Percentiles rank a stretch among this genome's conserved stretches.
Evolutionary conservation across 169 alveolate species (phyloP).

Genomic region (Plasmodium vivax): DNA sequence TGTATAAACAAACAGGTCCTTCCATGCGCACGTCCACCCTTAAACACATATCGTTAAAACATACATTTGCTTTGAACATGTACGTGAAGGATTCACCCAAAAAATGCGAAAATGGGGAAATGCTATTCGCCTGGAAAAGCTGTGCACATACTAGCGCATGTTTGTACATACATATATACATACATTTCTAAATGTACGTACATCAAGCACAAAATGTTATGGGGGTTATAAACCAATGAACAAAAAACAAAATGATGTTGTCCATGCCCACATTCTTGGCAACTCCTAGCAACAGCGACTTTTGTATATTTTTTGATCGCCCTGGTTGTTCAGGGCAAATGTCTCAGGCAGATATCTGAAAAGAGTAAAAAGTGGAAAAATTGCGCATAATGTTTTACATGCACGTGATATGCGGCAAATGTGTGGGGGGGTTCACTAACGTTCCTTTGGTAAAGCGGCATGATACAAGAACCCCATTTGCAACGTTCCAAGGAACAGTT

Average conservation of each 20-base stretch:
- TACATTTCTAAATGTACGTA: background rate
- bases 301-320: slow-evolving; percentile 45
- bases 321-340: slow-evolving; percentile 57
- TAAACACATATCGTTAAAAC: slow-evolving; percentile 12
- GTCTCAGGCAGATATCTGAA: slow-evolving; percentile 75
- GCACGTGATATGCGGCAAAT: background rate
- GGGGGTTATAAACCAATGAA: slow-evolving; percentile 12
- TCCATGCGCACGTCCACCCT: background rate
- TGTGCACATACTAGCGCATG: background rate
- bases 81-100: background rate
- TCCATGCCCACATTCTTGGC: slow-evolving; percentile 14
- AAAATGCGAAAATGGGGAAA: background rate
- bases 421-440: background rate
- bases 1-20: slow-evolving; percentile 13
- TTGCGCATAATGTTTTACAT: background rate
- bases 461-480: background rate
- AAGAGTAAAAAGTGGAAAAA: slow-evolving; percentile 2
- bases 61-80: background rate
- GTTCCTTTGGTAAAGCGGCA: background rate
- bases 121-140: background rate
- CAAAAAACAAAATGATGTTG: slow-evolving; percentile 10
- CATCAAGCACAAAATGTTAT: slow-evolving; percentile 22
- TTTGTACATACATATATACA: background rate
- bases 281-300: slow-evolving; percentile 58
- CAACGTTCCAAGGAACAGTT: background rate